Evolutionary conservation across 2,329 filamentous ascomycete genomes (phyloP).

Genomic region (Emmonsiellopsis sp.): DNA sequence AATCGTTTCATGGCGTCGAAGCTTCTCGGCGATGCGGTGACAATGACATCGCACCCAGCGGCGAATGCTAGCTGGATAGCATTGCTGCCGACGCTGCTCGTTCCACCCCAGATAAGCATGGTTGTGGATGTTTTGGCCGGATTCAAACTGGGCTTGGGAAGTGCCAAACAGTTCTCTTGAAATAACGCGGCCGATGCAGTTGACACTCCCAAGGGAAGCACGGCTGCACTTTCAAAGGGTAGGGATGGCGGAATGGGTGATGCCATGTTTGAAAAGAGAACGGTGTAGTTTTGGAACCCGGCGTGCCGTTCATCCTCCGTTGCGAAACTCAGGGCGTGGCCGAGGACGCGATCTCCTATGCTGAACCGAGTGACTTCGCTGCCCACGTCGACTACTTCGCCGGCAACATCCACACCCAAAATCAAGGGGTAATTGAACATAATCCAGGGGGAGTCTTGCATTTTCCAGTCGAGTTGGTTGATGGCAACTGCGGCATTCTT

Average conservation of each 20-base stretch:
- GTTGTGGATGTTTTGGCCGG: slow-evolving; percentile 19
- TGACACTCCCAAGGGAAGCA: slow-evolving; percentile 14
- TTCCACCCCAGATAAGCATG: slow-evolving; percentile 30
- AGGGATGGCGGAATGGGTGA: slow-evolving; percentile 11
- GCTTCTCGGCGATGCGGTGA: slow-evolving; percentile 36
- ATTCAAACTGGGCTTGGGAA: slow-evolving; percentile 8
- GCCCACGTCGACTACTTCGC: slow-evolving; percentile 40
- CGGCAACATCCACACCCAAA: slow-evolving; percentile 37
- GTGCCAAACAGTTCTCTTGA: slow-evolving; percentile 12
- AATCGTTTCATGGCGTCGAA: slow-evolving; percentile 35
- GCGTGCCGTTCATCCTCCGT: slow-evolving; percentile 13
- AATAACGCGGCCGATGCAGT: slow-evolving; percentile 18
- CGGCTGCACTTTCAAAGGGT: slow-evolving; percentile 13
- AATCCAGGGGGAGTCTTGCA: slow-evolving; percentile 19
- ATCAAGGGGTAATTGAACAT: slow-evolving; percentile 27
- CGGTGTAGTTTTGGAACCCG: slow-evolving; percentile 18
- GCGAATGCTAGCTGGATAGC: slow-evolving; percentile 39
- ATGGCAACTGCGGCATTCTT: slow-evolving; percentile 32
- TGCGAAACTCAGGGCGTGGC: slow-evolving; percentile 10
- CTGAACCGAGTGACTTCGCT: slow-evolving; percentile 36
- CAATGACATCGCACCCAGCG: slow-evolving; percentile 39
- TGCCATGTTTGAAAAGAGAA: slow-evolving; percentile 11
- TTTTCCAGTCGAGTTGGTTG: slow-evolving; percentile 36
- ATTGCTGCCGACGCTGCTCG: slow-evolving; percentile 37
- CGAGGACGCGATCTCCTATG: slow-evolving; percentile 38